Conservation (phyloP, 1,284 basidiomycete species). For the Marasmius sp. region DNA sequence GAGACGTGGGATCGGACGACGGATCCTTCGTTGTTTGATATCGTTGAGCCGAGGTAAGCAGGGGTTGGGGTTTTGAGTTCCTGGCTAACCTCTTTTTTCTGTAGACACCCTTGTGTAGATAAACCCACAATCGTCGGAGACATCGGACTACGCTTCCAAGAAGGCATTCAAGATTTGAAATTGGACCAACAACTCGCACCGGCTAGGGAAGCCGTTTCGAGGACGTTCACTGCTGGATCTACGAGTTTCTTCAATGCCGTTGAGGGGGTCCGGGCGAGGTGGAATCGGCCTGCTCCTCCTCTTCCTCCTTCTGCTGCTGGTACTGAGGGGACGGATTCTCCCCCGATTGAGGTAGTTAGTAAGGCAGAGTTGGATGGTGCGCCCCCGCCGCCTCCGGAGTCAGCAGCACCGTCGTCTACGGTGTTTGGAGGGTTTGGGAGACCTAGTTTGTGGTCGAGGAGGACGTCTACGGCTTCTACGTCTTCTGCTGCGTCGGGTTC, state of each 20-base stretch:
- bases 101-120: slow-evolving; percentile 84
- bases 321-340: neutral
- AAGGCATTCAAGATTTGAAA: slow-evolving; percentile 89
- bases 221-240: slow-evolving; percentile 73
- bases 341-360: slow-evolving; percentile 8
- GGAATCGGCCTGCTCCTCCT: slow-evolving; percentile 51
- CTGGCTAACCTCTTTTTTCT: neutral
- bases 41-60: slow-evolving; percentile 81
- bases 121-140: slow-evolving; percentile 88
- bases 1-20: slow-evolving; percentile 87
- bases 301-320: slow-evolving; percentile 21
- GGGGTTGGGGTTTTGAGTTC: neutral
- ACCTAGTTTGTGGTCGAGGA: slow-evolving; percentile 5
- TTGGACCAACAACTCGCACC: slow-evolving; percentile 88
- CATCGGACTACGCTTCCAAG: slow-evolving; percentile 82
- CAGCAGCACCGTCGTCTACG: neutral
- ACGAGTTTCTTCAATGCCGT: slow-evolving; percentile 86
- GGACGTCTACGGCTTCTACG: slow-evolving; percentile 1
- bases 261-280: slow-evolving; percentile 79
- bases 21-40: slow-evolving; percentile 88
- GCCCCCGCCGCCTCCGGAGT: neutral
- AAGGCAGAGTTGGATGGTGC: slow-evolving; percentile 10
- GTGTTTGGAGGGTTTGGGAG: neutral
- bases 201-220: slow-evolving; percentile 80
- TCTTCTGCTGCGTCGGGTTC: neutral